A percentile compares a stretch with the other conserved stretches of the same genome.
phyloP scores from a whole-genome alignment of 768 basidiomycete genomes.

The Rhodotorula toruloides region DNA sequence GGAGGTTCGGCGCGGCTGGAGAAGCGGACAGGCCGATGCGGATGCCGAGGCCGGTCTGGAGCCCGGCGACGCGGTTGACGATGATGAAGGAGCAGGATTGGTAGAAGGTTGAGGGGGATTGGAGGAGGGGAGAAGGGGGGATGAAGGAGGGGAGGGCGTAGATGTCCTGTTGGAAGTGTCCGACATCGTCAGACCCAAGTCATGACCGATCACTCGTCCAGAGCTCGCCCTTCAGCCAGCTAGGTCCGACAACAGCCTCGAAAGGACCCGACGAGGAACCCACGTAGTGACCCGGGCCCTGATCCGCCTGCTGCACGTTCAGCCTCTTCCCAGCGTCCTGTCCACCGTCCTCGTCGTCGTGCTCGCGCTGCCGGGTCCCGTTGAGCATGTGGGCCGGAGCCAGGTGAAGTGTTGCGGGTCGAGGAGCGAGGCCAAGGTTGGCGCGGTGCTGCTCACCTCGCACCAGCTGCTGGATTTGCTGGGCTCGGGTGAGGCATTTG shows the following conservation, averaged over 20 bases:
- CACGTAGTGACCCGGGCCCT: constrained; percentile 16
- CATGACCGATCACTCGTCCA: background rate
- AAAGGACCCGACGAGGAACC: background rate
- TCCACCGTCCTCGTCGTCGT: constrained; percentile 10
- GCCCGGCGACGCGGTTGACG: constrained; percentile 35
- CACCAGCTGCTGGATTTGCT: background rate
- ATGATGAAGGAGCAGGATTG: constrained; percentile 28
- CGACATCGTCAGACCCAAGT: background rate
- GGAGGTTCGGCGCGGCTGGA: background rate
- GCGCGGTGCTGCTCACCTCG: no score
- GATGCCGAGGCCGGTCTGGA: constrained; percentile 30
- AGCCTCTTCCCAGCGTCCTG: constrained; percentile 8
- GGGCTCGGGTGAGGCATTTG: no score
- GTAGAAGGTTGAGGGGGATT: constrained; percentile 11
- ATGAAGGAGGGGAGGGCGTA: constrained; percentile 28
- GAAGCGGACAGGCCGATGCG: constrained; percentile 16
- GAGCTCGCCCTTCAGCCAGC: background rate
- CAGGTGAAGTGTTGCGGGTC: no score
- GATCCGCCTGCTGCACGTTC: background rate
- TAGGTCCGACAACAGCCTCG: background rate
- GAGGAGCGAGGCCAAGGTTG: background rate
- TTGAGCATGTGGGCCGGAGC: no score
- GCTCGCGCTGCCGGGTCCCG: constrained; percentile 15
- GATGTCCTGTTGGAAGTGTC: constrained; percentile 19
- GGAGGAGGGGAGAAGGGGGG: constrained; percentile 18